Evolutionary conservation across 2,329 filamentous ascomycete species (phyloP).

Genomic region (Aspergillus persii): DNA sequence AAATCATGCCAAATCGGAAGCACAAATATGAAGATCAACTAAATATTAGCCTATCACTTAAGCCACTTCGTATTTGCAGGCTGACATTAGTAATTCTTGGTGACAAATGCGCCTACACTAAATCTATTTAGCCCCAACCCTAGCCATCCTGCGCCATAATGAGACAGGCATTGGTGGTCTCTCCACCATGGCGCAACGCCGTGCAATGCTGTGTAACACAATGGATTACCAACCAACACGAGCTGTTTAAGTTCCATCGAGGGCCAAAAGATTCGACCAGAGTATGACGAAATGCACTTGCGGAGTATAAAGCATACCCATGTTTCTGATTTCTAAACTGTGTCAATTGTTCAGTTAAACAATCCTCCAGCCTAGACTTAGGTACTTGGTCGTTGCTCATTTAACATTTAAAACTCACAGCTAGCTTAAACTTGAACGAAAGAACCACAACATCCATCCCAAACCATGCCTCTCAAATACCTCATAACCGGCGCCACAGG

Average conservation of each 20-base stretch:
- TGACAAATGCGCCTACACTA: not conserved
- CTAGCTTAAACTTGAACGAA: not conserved
- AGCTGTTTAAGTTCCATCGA: not conserved
- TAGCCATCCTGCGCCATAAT: no score
- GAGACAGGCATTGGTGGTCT: no score
- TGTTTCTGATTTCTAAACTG: not conserved
- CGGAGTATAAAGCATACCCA: not conserved
- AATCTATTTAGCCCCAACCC: no score
- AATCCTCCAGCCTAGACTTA: no score
- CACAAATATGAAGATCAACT: not conserved
- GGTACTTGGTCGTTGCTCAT: no score
- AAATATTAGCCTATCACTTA: not conserved
- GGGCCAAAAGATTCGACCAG: not conserved
- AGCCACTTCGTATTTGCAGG: not conserved
- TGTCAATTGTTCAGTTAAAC: no score
- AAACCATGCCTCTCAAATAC: constrained; percentile 35
- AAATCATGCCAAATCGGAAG: no score
- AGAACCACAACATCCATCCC: not conserved
- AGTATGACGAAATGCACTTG: not conserved
- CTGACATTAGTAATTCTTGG: not conserved
- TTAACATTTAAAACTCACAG: no score
- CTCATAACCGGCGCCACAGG: constrained; percentile 40
- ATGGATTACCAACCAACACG: not conserved
- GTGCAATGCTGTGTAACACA: no score
- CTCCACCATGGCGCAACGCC: not conserved